phyloP scores from a whole-genome alignment of 2,329 filamentous ascomycete species.

The Orbilia quercus region DNA sequence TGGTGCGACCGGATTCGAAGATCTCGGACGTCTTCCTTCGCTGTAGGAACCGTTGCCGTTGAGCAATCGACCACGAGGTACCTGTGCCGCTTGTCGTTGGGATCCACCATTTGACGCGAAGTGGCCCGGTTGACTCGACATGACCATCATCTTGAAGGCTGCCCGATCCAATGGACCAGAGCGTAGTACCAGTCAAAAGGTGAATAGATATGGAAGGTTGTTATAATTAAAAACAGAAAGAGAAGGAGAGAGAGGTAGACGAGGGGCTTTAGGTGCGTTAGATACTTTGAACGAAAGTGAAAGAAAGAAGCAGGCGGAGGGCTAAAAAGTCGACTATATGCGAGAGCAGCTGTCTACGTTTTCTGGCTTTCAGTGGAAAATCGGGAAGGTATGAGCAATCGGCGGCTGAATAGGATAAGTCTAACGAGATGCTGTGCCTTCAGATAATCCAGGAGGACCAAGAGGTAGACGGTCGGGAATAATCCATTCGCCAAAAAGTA shows the following conservation, averaged over 20 bases:
- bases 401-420: slow-evolving; percentile 23
- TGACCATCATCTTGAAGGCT: slow-evolving; percentile 53
- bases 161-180: slow-evolving; percentile 38
- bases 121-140: slow-evolving; percentile 54
- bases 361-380: background rate
- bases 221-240: background rate
- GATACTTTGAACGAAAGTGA: slow-evolving; percentile 27
- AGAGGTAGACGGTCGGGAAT: slow-evolving; percentile 40
- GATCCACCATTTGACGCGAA: slow-evolving; percentile 48
- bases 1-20: slow-evolving; percentile 47
- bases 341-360: slow-evolving; percentile 3
- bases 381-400: slow-evolving; percentile 16
- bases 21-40: slow-evolving; percentile 49
- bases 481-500: slow-evolving; percentile 52
- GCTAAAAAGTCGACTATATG: slow-evolving; percentile 6
- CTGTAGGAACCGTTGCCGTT: slow-evolving; percentile 67
- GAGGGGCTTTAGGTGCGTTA: background rate
- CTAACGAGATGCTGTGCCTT: slow-evolving; percentile 38
- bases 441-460: slow-evolving; percentile 45
- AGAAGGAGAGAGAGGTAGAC: background rate
- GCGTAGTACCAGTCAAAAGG: background rate
- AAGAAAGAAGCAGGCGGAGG: slow-evolving; percentile 5
- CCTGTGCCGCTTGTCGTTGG: slow-evolving; percentile 42
- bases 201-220: slow-evolving; percentile 1
- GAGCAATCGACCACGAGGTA: slow-evolving; percentile 61